Percentiles rank a stretch among this genome's conserved stretches.
These are phyloP conservation scores for Lentinula sp. DNA, from an alignment of 768 basidiomycete genomes.

Conservation along the genomic window DNA sequence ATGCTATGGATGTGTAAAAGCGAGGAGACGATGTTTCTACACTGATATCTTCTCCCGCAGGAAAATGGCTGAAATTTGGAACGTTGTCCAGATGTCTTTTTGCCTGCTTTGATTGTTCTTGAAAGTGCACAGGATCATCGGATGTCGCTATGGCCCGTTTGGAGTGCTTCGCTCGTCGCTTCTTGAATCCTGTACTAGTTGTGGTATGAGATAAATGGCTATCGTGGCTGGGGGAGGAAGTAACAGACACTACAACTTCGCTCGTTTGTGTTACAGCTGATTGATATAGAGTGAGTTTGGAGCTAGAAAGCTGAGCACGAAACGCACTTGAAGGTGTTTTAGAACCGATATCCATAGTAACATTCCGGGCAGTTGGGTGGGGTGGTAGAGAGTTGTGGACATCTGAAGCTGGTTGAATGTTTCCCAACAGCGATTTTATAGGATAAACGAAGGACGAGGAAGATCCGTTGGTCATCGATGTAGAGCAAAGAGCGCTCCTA, in stretches of 20 bases:
- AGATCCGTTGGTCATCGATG: neutral
- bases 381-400: neutral
- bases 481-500: no score
- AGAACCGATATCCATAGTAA: neutral
- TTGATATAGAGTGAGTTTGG: no score
- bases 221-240: neutral
- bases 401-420: slow-evolving; percentile 26
- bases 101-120: slow-evolving; percentile 4
- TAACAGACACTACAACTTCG: neutral
- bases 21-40: slow-evolving; percentile 8
- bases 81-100: slow-evolving; percentile 7
- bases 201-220: neutral
- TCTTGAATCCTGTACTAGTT: neutral
- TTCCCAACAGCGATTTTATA: slow-evolving; percentile 30
- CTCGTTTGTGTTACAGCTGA: neutral
- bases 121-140: slow-evolving; percentile 3
- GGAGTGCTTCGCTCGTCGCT: neutral
- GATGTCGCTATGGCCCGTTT: slow-evolving; percentile 3
- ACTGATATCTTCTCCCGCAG: slow-evolving; percentile 18
- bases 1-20: slow-evolving; percentile 12
- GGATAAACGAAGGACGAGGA: slow-evolving; percentile 33
- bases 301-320: neutral
- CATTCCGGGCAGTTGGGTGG: neutral
- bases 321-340: neutral
- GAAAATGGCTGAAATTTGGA: slow-evolving; percentile 28